A percentile compares a stretch with the other conserved stretches of the same genome.
Conservation (phyloP, 192 early-diverging fungal species). For the Coemansia sp. region DNA sequence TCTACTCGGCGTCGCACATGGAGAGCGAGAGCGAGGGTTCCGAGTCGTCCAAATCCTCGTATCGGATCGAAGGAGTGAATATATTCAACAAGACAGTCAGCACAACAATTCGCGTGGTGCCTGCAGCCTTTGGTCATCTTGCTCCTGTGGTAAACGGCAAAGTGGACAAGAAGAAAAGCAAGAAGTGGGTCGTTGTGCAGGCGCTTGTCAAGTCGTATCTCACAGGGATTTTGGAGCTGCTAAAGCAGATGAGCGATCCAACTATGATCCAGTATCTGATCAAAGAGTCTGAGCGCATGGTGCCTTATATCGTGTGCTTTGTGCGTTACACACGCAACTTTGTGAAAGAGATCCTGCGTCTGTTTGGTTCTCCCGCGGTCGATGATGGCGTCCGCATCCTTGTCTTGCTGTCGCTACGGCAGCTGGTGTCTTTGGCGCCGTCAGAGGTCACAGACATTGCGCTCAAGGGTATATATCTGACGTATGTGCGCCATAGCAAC, state of each 20-base stretch:
- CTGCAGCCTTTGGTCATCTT: slow-evolving; percentile 71
- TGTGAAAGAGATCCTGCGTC: slow-evolving; percentile 61
- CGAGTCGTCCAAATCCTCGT: slow-evolving; percentile 56
- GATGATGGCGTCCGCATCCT: slow-evolving; percentile 77
- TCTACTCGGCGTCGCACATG: slow-evolving; percentile 79
- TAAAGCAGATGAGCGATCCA: slow-evolving; percentile 81
- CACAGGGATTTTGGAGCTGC: slow-evolving; percentile 69
- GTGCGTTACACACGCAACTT: slow-evolving; percentile 80
- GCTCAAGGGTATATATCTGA: slow-evolving; percentile 81
- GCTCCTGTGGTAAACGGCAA: slow-evolving; percentile 52
- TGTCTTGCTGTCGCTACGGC: slow-evolving; percentile 82
- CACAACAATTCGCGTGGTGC: slow-evolving; percentile 69
- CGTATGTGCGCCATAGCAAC: slow-evolving; percentile 77
- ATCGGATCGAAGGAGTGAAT: slow-evolving; percentile 70
- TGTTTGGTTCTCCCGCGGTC: slow-evolving; percentile 59
- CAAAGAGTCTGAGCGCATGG: slow-evolving; percentile 75
- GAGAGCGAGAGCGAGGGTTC: slow-evolving; percentile 71
- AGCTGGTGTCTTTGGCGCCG: slow-evolving; percentile 61
- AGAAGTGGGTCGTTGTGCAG: slow-evolving; percentile 76
- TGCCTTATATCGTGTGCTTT: slow-evolving; percentile 82
- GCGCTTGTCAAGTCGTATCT: slow-evolving; percentile 85
- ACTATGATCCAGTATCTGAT: slow-evolving; percentile 85
- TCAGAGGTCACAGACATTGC: slow-evolving; percentile 65
- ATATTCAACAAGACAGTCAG: slow-evolving; percentile 85
- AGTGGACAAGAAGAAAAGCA: slow-evolving; percentile 27